Percentiles rank a stretch among this genome's conserved stretches.
Evolutionary conservation across 371 early-diverging fungal species (phyloP).

Genomic region (Mucor plumbeus): DNA sequence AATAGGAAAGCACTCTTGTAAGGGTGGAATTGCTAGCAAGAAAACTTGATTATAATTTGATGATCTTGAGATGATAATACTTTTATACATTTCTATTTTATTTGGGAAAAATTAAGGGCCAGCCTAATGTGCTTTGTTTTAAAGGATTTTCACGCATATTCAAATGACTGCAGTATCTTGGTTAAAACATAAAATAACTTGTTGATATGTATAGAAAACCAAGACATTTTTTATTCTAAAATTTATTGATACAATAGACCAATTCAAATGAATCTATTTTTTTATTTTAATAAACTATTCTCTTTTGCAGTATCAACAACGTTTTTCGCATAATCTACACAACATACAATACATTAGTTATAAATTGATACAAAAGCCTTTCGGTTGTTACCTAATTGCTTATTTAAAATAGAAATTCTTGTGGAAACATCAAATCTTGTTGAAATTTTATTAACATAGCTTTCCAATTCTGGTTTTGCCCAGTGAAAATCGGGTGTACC

Average conservation of each 20-base stretch:
- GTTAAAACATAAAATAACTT: too few relatives aligned
- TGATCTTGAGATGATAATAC: neutral
- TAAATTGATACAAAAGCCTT: neutral
- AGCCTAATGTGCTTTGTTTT: too few relatives aligned
- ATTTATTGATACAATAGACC: neutral
- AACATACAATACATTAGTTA: neutral
- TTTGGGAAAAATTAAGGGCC: too few relatives aligned
- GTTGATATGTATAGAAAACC: too few relatives aligned
- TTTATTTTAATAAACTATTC: neutral
- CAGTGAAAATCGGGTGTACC: slow-evolving; percentile 37
- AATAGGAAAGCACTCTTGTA: too few relatives aligned
- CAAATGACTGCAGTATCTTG: too few relatives aligned
- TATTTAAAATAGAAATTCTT: neutral
- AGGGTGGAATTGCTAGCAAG: too few relatives aligned
- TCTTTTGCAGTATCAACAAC: neutral
- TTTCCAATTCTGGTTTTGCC: slow-evolving; percentile 16
- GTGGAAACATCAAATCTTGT: neutral
- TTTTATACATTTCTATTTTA: neutral
- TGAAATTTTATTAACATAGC: neutral
- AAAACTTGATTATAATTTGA: too few relatives aligned
- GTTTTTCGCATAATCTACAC: neutral
- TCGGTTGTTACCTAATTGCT: neutral
- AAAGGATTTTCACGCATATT: too few relatives aligned
- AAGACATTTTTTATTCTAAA: neutral
- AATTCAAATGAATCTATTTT: neutral